Evolutionary conservation across 2,329 filamentous ascomycete genomes (phyloP), one percentile per base, ranked within the genome.

Genomic region (Annulohypoxylon truncatum): DNA sequence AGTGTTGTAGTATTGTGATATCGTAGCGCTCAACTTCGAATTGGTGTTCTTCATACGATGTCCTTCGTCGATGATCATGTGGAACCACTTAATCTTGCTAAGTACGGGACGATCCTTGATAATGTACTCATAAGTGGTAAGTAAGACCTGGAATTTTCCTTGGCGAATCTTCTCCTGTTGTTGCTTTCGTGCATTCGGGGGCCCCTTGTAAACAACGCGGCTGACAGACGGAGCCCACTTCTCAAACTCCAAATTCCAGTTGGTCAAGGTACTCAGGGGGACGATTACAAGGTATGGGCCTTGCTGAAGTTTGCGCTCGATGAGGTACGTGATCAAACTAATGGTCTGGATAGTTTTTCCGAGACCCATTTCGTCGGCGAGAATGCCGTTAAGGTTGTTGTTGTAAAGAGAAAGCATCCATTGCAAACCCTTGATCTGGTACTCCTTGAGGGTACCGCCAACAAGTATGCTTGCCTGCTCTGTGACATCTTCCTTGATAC

Each of bases 341-440:
- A 99, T 99, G 46, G 96, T 98, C 81, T 99, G 96, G 73, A 99
- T 99, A 0, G 96, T 99, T 83, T 99, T 99, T 79, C 96, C 96
- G 71, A 99, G 92, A 90, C 96, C 96, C 96, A 99, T 99, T 82
- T 99, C 96, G 76, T 99, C 96, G 64, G 96, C 96, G 74, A 99
- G 84, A 71, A 99, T 98, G 87, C 96, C 96, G 79, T 99, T 99
- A 71, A 99, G 88, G 81, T 97, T 99, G 85, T 99, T 99, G 89
- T 99, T 99, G 87, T 98, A 99, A 12, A 99, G 86, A 12, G 96
- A 99, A 66, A 99, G 90, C 96, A 99, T 99, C 96, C 96, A 99
- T 79, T 99, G 95, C 50, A 99, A 83, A 86, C 96, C 96, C 89
- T 97, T 98, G 81, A 99, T 73, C 82, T 99, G 96, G 80, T 99